Evolutionary conservation across 2,329 filamentous ascomycete genomes (phyloP).

Genomic region (Apiospora arundinis): DNA sequence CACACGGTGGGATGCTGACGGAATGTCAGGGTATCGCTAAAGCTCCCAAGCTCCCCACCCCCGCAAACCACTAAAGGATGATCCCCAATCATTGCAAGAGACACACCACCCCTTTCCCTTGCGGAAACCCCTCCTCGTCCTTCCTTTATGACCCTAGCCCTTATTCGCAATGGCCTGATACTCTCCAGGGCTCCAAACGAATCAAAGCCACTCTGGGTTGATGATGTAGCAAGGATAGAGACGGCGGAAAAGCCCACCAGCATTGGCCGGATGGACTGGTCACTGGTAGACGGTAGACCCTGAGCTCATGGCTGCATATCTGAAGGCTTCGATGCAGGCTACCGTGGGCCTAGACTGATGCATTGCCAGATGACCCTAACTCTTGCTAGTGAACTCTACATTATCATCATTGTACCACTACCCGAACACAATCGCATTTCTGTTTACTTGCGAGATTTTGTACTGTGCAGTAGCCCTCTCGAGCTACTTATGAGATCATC

Average conservation of each 20-base stretch:
- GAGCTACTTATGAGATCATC: background rate
- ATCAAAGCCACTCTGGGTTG: background rate
- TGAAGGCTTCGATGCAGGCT: background rate
- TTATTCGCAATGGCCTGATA: background rate
- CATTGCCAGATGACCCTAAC: background rate
- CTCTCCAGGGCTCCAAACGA: background rate
- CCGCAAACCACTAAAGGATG: background rate
- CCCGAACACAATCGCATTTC: background rate
- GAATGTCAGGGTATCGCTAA: background rate
- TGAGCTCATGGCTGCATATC: slow-evolving; percentile 11
- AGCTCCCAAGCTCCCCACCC: background rate
- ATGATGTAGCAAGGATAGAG: background rate
- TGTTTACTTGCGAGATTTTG: background rate
- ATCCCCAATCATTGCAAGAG: background rate
- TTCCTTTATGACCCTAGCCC: background rate
- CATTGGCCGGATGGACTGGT: background rate
- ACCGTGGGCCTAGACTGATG: background rate
- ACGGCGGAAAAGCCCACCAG: background rate
- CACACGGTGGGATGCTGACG: background rate
- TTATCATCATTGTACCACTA: background rate
- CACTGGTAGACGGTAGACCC: background rate
- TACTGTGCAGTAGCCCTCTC: background rate
- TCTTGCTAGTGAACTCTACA: background rate
- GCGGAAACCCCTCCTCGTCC: background rate
- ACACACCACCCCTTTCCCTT: background rate